These are phyloP conservation scores for Taphrina communis DNA, from an alignment of 1,139 yeast species.

Conservation along the genomic window DNA sequence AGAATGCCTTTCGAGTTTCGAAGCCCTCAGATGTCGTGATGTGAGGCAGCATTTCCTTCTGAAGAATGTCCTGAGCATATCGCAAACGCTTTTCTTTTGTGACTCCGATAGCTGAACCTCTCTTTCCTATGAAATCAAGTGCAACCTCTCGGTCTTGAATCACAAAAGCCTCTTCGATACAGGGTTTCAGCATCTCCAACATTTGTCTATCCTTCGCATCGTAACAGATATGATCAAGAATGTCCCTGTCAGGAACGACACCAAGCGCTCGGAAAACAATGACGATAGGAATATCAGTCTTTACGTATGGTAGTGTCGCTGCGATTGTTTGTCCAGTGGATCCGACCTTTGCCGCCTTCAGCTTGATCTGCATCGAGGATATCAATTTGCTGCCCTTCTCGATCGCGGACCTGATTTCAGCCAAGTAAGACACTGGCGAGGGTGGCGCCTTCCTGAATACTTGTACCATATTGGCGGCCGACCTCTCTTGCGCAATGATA, in stretches of 20 bases:
- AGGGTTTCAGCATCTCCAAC: constrained; percentile 98
- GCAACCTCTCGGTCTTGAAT: constrained; percentile 99
- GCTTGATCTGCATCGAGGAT: constrained; percentile 91
- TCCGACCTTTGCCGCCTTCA: constrained; percentile 54
- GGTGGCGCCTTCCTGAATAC: constrained; percentile 98
- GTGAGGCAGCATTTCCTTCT: constrained; percentile 94
- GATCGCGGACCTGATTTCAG: constrained; percentile 94
- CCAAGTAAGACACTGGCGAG: constrained; percentile 93
- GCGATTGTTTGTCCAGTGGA: constrained; percentile 66
- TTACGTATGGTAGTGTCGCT: constrained; percentile 94
- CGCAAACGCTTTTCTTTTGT: constrained; percentile 98
- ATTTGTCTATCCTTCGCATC: constrained; percentile 99
- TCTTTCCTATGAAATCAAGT: constrained; percentile 94
- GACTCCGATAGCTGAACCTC: constrained; percentile 93
- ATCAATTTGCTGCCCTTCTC: constrained; percentile 96
- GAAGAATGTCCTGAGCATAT: constrained; percentile 93
- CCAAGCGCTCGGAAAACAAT: constrained; percentile 97
- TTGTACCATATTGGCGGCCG: constrained; percentile 97
- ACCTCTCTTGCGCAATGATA: constrained; percentile 95
- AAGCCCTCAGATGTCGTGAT: constrained; percentile 97
- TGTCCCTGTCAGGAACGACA: constrained; percentile 98
- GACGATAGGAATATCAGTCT: constrained; percentile 95
- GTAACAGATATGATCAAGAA: constrained; percentile 94
- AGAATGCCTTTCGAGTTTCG: constrained; percentile 95
- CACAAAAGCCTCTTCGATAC: constrained; percentile 98